Evolutionary conservation across 2,329 filamentous ascomycete genomes (phyloP).

Genomic region (Hypoxylon sp.): DNA sequence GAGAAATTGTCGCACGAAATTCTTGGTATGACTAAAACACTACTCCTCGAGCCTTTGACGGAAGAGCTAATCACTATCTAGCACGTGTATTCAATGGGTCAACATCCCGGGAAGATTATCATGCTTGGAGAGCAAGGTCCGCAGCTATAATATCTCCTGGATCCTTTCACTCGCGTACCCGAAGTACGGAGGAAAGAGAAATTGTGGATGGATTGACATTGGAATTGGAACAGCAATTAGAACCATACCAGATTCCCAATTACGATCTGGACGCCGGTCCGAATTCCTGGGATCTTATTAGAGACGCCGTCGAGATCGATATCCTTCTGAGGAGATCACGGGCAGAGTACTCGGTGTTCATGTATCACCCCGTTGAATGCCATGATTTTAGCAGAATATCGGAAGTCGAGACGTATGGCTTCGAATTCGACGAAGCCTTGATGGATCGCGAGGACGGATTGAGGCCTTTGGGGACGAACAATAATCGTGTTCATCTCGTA

Average conservation of each 20-base stretch:
- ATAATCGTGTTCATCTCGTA: neutral
- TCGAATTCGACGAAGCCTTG: neutral
- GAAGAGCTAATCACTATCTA: neutral
- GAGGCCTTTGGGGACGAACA: neutral
- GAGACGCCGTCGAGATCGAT: slow-evolving; percentile 6
- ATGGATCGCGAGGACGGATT: slow-evolving; percentile 4
- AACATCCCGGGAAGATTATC: slow-evolving; percentile 1
- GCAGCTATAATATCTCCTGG: neutral
- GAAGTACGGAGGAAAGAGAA: neutral
- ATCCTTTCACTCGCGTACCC: neutral
- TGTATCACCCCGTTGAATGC: slow-evolving; percentile 4
- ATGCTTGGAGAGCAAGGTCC: slow-evolving; percentile 5
- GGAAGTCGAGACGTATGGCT: neutral
- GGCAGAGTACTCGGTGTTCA: slow-evolving; percentile 1
- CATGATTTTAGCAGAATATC: slow-evolving; percentile 4
- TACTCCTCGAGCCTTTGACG: neutral
- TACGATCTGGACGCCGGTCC: neutral
- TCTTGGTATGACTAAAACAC: neutral
- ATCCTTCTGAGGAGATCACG: slow-evolving; percentile 5
- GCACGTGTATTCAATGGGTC: neutral
- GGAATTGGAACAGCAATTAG: neutral
- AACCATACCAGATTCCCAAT: neutral
- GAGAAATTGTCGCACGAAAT: neutral
- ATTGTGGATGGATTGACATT: neutral
- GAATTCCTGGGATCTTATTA: neutral